Conservation (phyloP, 495 filamentous ascomycete genomes). For the Hyphodiscus hymeniophilus region DNA sequence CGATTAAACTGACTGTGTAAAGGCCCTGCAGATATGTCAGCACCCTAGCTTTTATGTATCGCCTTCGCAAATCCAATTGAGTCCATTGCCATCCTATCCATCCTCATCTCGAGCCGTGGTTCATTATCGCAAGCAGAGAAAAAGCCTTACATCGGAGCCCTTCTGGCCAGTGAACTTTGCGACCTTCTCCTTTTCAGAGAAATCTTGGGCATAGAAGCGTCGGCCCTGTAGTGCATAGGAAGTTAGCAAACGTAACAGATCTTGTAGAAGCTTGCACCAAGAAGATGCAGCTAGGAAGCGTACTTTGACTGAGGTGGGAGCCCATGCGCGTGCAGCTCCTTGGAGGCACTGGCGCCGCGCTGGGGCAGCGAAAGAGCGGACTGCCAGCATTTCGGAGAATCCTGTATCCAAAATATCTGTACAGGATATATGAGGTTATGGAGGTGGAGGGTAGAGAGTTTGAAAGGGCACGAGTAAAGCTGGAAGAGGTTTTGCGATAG, state of each 20-base stretch:
- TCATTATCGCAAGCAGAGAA: constrained; percentile 1
- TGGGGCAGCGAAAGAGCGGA: constrained; percentile 42
- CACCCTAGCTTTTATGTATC: background rate
- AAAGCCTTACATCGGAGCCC: constrained; percentile 66
- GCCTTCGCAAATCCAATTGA: constrained; percentile 12
- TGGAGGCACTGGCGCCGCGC: constrained; percentile 42
- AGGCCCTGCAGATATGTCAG: constrained; percentile 55
- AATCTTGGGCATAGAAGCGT: constrained; percentile 23
- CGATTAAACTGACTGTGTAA: constrained; percentile 92
- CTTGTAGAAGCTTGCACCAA: background rate
- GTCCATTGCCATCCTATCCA: constrained; percentile 1
- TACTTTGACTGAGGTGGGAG: constrained; percentile 17
- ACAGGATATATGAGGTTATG: constrained; percentile 14
- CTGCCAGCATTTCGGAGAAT: constrained; percentile 38
- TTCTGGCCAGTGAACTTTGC: constrained; percentile 90
- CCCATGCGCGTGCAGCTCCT: constrained; percentile 28
- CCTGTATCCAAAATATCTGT: constrained; percentile 7
- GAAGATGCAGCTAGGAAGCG: constrained; percentile 1
- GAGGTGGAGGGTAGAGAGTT: too few species aligned
- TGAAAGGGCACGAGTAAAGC: background rate
- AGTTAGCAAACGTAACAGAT: constrained; percentile 7
- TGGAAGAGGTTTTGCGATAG: constrained; percentile 22
- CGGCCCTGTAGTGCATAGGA: constrained; percentile 12
- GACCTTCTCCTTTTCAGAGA: constrained; percentile 55
- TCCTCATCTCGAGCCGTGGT: constrained; percentile 4